A percentile compares a stretch with the other conserved stretches of the same genome.
Conservation (phyloP, 2,329 filamentous ascomycete species). For the Fusarium sp. region DNA sequence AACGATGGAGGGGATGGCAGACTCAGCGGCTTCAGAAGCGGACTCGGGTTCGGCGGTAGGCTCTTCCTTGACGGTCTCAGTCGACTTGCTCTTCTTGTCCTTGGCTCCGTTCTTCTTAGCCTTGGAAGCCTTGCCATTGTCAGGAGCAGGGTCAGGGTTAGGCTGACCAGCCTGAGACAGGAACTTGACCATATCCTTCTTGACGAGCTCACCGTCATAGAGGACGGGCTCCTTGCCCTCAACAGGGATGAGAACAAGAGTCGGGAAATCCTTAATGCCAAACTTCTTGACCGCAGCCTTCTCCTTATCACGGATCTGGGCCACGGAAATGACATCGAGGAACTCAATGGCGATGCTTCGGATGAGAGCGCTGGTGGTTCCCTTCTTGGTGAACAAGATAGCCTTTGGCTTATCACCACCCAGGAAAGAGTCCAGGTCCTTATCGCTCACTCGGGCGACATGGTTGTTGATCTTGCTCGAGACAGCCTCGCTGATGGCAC, state of each 20-base stretch:
- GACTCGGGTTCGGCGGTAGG: slow-evolving; percentile 36
- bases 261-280: slow-evolving; percentile 80
- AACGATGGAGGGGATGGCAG: slow-evolving; percentile 57
- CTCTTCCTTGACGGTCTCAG: slow-evolving; percentile 46
- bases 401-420: slow-evolving; percentile 81
- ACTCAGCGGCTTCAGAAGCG: slow-evolving; percentile 33
- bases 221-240: slow-evolving; percentile 74
- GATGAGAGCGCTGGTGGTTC: slow-evolving; percentile 83
- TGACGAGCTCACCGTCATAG: slow-evolving; percentile 88
- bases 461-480: slow-evolving; percentile 91
- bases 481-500: slow-evolving; percentile 87
- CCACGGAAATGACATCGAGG: slow-evolving; percentile 80
- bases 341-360: slow-evolving; percentile 92
- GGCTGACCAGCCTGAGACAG: slow-evolving; percentile 81
- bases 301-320: slow-evolving; percentile 87
- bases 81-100: slow-evolving; percentile 42
- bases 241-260: slow-evolving; percentile 81
- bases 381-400: slow-evolving; percentile 93
- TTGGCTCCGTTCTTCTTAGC: slow-evolving; percentile 53
- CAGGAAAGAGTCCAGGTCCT: slow-evolving; percentile 81
- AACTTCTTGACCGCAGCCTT: slow-evolving; percentile 76
- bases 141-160: slow-evolving; percentile 75
- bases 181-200: slow-evolving; percentile 83
- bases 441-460: slow-evolving; percentile 83
- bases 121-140: slow-evolving; percentile 52